Percentiles rank a stretch among this genome's conserved stretches.
These are phyloP conservation scores for Ophiorrhiza pumila DNA, from an alignment of 257 asterid genomes.

Conservation along the genomic window DNA sequence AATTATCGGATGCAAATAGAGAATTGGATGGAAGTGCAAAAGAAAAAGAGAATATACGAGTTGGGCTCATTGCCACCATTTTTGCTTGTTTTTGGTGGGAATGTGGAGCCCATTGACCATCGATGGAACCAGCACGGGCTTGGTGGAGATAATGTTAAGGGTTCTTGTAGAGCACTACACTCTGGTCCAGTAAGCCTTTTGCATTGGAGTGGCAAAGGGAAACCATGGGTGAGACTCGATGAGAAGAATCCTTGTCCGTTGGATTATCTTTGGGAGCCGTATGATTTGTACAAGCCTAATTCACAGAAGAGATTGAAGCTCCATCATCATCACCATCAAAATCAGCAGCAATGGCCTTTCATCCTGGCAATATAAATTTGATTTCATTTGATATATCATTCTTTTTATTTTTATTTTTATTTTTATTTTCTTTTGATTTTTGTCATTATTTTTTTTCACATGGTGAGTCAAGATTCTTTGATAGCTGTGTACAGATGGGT, in stretches of 20 bases:
- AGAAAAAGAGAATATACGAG: constrained; percentile 55
- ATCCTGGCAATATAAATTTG: constrained; percentile 19
- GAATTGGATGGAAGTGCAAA: constrained; percentile 77
- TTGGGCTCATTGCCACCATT: constrained; percentile 75
- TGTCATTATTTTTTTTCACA: constrained; percentile 14
- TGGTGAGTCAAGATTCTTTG: constrained; percentile 28
- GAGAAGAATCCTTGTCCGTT: constrained; percentile 63
- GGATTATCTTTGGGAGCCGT: constrained; percentile 73
- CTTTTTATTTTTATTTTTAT: constrained; percentile 30
- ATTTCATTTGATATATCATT: constrained; percentile 35
- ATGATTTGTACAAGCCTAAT: constrained; percentile 52
- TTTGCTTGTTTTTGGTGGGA: constrained; percentile 60
- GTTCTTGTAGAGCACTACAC: constrained; percentile 67
- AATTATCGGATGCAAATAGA: constrained; percentile 47
- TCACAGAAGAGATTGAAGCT: constrained; percentile 23
- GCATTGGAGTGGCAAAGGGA: constrained; percentile 84
- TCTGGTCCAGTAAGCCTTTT: constrained; percentile 79
- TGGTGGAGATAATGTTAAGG: constrained; percentile 81
- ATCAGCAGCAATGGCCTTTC: constrained; percentile 16
- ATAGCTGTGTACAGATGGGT: constrained; percentile 51
- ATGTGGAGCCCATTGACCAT: constrained; percentile 63
- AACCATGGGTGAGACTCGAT: constrained; percentile 78
- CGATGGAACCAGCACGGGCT: constrained; percentile 82
- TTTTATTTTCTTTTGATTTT: constrained; percentile 7
- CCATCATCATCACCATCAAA: constrained; percentile 21